Percentiles rank a stretch among this genome's conserved stretches.
phyloP scores from a whole-genome alignment of 169 alveolate species.

The Plasmodium fragile region DNA sequence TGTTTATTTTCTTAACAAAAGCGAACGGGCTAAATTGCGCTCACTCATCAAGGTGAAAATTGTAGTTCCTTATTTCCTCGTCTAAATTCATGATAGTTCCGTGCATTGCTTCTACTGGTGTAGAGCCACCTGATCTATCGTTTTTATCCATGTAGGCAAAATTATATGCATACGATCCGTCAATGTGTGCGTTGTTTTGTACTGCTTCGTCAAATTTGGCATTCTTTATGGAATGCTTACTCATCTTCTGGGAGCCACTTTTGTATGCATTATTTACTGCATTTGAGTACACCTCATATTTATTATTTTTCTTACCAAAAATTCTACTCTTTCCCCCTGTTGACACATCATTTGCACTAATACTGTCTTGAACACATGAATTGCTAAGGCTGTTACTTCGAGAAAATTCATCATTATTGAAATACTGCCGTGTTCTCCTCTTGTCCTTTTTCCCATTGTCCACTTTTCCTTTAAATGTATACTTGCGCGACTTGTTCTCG shows the following conservation, averaged over 20 bases:
- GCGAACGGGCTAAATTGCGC: not conserved
- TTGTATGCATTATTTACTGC: not conserved
- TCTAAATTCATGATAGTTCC: constrained; percentile 71
- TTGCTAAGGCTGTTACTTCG: not conserved
- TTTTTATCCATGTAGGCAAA: constrained; percentile 52
- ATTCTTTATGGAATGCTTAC: not conserved
- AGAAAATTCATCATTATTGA: not conserved
- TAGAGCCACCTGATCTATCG: constrained; percentile 37
- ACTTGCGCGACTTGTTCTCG: not conserved
- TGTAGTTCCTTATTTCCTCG: constrained; percentile 55
- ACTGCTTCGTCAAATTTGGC: not conserved
- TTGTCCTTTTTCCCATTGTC: not conserved
- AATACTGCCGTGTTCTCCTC: not conserved
- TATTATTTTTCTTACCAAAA: constrained; percentile 1
- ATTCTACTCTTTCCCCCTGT: not conserved
- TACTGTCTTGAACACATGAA: not conserved
- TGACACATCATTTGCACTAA: not conserved
- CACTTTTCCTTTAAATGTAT: not conserved
- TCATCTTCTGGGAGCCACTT: not conserved
- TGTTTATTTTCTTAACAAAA: not conserved
- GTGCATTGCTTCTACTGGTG: constrained; percentile 30
- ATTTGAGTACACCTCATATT: not conserved
- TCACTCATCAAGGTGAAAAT: not conserved
- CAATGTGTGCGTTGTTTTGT: not conserved
- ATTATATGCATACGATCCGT: constrained; percentile 72